phyloP scores from a whole-genome alignment of 2,329 filamentous ascomycete genomes.

The Colletotrichum viniferum region DNA sequence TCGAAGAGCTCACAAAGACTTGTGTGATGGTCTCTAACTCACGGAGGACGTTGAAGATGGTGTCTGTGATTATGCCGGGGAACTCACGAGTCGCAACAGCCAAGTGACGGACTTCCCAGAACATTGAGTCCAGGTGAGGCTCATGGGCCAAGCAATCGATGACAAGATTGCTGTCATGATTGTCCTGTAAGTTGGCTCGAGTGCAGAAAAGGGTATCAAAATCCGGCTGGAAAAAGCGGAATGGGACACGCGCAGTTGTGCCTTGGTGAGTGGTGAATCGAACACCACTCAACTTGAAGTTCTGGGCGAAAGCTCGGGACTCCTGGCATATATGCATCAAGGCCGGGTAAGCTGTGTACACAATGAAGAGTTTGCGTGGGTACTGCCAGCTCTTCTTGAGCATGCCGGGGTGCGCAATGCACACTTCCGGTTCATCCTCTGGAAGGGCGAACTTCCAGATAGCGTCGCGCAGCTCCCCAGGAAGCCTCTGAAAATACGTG shows the following conservation, averaged over 20 bases:
- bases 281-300: background rate
- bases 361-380: background rate
- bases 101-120: background rate
- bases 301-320: background rate
- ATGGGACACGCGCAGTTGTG: background rate
- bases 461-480: background rate
- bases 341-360: background rate
- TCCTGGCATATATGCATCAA: slow-evolving; percentile 3
- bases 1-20: background rate
- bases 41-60: background rate
- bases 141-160: background rate
- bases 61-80: background rate
- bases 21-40: background rate
- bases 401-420: background rate
- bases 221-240: background rate
- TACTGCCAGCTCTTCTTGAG: background rate
- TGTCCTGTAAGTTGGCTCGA: background rate
- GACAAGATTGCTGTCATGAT: background rate
- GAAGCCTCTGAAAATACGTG: background rate
- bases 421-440: background rate
- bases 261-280: background rate
- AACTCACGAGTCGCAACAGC: background rate
- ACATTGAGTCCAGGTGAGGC: background rate
- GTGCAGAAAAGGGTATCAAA: background rate
- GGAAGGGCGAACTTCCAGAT: background rate